These are phyloP conservation scores for Luzula sylvatica DNA, from an alignment of 176 grass and related monocot genomes.

Conservation along the genomic window DNA sequence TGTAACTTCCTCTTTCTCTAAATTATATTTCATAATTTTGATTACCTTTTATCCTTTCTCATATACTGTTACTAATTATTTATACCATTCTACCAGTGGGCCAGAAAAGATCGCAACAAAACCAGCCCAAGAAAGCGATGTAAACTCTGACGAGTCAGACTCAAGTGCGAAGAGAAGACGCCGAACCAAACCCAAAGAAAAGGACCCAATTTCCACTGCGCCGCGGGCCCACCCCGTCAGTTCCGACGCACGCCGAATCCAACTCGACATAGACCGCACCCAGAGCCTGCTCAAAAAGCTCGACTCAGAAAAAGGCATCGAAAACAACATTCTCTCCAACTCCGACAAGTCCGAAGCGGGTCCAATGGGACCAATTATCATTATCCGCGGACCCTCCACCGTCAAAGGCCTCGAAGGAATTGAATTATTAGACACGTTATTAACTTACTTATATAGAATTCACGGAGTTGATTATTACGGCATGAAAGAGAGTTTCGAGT, in stretches of 20 bases:
- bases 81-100: conserved; percentile 33
- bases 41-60: too few relatives aligned
- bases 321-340: conserved; percentile 61
- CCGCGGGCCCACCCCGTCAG: conserved; percentile 64
- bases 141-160: conserved; percentile 88
- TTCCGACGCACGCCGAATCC: conserved; percentile 60
- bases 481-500: conserved; percentile 54
- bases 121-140: conserved; percentile 49
- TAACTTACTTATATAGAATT: conserved; percentile 92
- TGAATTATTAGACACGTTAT: conserved; percentile 77
- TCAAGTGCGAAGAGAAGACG: conserved; percentile 64
- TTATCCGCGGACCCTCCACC: conserved; percentile 81
- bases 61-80: background rate
- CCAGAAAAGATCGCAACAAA: conserved; percentile 59
- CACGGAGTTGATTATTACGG: conserved; percentile 99
- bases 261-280: conserved; percentile 72
- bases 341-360: conserved; percentile 80
- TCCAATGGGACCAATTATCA: conserved; percentile 97
- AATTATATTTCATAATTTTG: too few relatives aligned
- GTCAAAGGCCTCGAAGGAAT: conserved; percentile 96
- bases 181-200: conserved; percentile 59
- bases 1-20: conserved; percentile 40
- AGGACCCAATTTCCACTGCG: conserved; percentile 26
- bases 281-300: conserved; percentile 60
- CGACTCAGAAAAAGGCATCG: conserved; percentile 82